Evolutionary conservation across 805 yeast genomes (phyloP).

Genomic region (Schwanniomyces yamadae): DNA sequence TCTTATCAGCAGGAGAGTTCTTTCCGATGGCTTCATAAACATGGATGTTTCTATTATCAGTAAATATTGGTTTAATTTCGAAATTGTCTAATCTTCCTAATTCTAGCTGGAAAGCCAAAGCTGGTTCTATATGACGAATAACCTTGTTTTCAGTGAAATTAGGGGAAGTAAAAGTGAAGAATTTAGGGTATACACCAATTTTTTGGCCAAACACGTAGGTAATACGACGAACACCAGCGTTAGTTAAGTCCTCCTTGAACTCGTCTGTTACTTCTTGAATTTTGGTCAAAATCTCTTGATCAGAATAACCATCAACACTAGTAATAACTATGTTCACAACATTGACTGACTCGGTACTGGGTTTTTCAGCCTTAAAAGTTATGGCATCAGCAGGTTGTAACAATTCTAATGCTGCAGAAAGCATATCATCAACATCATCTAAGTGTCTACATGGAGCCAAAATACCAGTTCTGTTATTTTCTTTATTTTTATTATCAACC

Average conservation of each 20-base stretch:
- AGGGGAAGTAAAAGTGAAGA: slow-evolving; percentile 93
- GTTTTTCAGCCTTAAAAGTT: slow-evolving; percentile 30
- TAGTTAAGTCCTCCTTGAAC: slow-evolving; percentile 64
- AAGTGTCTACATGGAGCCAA: slow-evolving; percentile 77
- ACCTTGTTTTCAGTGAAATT: slow-evolving; percentile 83
- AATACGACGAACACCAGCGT: slow-evolving; percentile 83
- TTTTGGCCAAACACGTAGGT: slow-evolving; percentile 85
- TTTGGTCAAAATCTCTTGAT: slow-evolving; percentile 62
- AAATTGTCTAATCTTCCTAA: slow-evolving; percentile 92
- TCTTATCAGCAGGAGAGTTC: slow-evolving; percentile 87
- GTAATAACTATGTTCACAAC: slow-evolving; percentile 80
- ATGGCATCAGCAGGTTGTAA: slow-evolving; percentile 52
- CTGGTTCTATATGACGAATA: slow-evolving; percentile 97
- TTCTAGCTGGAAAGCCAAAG: slow-evolving; percentile 95
- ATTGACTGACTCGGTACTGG: slow-evolving; percentile 49
- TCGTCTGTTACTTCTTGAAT: slow-evolving; percentile 66
- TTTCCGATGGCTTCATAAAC: slow-evolving; percentile 96
- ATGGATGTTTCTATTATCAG: slow-evolving; percentile 96
- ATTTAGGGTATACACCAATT: slow-evolving; percentile 88
- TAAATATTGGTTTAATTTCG: slow-evolving; percentile 89
- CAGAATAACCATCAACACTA: slow-evolving; percentile 73
- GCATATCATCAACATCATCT: slow-evolving; percentile 86
- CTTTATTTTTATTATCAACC: slow-evolving; percentile 64
- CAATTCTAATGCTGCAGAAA: slow-evolving; percentile 70
- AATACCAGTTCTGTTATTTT: slow-evolving; percentile 80